phyloP scores from a whole-genome alignment of 768 basidiomycete genomes.

The Collybia sp. region DNA sequence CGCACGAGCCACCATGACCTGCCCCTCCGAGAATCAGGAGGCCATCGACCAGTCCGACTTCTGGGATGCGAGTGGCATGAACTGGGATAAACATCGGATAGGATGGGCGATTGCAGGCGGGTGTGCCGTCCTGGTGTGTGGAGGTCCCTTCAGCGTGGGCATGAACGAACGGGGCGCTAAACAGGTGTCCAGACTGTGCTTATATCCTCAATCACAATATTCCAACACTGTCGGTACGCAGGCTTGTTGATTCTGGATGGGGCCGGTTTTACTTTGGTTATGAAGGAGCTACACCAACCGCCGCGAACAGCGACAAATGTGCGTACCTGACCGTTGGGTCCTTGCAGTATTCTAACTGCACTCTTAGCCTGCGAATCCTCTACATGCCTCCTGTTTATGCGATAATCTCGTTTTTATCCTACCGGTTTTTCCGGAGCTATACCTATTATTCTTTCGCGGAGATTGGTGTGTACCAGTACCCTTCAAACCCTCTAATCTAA shows the following conservation, averaged over 20 bases:
- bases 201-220: slow-evolving; percentile 51
- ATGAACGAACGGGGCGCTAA: not conserved
- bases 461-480: slow-evolving; percentile 25
- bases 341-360: slow-evolving; percentile 1
- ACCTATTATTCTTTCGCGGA: slow-evolving; percentile 46
- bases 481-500: not conserved
- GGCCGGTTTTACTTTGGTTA: no score
- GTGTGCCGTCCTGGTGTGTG: slow-evolving; percentile 44
- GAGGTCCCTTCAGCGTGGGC: not conserved
- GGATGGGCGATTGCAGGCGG: slow-evolving; percentile 63
- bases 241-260: not conserved
- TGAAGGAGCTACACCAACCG: slow-evolving; percentile 68
- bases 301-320: slow-evolving; percentile 80
- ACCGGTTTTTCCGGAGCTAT: slow-evolving; percentile 77
- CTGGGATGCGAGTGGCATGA: slow-evolving; percentile 37
- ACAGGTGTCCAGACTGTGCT: slow-evolving; percentile 44
- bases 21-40: slow-evolving; percentile 49
- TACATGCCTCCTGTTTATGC: slow-evolving; percentile 85
- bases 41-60: slow-evolving; percentile 52
- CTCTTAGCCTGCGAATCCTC: slow-evolving; percentile 62
- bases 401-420: slow-evolving; percentile 81
- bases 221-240: slow-evolving; percentile 60
- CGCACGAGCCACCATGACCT: slow-evolving; percentile 13
- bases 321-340: slow-evolving; percentile 15
- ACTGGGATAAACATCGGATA: slow-evolving; percentile 55